These are phyloP conservation scores for Penicillium diatomitis DNA, from an alignment of 495 filamentous ascomycete species.

Conservation along the genomic window DNA sequence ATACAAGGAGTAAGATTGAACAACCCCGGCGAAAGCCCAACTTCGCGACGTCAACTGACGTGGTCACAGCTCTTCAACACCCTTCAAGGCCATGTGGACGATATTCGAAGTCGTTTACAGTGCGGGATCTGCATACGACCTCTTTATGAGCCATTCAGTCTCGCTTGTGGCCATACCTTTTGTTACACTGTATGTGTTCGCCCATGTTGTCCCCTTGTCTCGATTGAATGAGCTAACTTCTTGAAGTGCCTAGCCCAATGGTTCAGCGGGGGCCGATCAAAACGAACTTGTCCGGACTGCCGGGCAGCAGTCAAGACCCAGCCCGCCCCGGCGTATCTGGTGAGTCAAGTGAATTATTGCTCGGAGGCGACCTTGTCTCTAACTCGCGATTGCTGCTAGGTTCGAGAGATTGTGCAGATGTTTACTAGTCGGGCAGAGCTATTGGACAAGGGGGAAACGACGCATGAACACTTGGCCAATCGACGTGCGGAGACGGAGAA, in stretches of 20 bases:
- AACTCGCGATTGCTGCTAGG: slow-evolving; percentile 28
- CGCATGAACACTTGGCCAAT: slow-evolving; percentile 48
- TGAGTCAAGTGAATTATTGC: slow-evolving; percentile 20
- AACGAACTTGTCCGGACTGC: slow-evolving; percentile 68
- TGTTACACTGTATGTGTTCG: slow-evolving; percentile 44
- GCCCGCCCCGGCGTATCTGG: slow-evolving; percentile 64
- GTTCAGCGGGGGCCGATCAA: slow-evolving; percentile 49
- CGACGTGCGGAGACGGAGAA: slow-evolving; percentile 54
- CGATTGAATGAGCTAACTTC: slow-evolving; percentile 6
- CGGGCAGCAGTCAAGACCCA: slow-evolving; percentile 47
- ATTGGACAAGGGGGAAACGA: slow-evolving; percentile 52
- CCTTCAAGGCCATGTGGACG: slow-evolving; percentile 42
- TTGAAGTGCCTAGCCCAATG: slow-evolving; percentile 55
- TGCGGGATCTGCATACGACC: slow-evolving; percentile 63
- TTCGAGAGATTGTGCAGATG: slow-evolving; percentile 57
- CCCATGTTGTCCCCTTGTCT: background rate
- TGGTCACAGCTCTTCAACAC: slow-evolving; percentile 33
- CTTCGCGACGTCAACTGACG: slow-evolving; percentile 4
- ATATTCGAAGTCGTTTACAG: slow-evolving; percentile 42
- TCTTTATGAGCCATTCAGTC: slow-evolving; percentile 64
- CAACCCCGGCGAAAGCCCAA: no score
- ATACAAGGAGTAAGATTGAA: slow-evolving; percentile 23
- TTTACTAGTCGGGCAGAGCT: slow-evolving; percentile 57
- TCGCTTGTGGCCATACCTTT: slow-evolving; percentile 66
- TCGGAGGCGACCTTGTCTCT: background rate